Base-by-base conservation (phyloP, 177 flowering plant species). In the Vitis hybrid region DNA sequence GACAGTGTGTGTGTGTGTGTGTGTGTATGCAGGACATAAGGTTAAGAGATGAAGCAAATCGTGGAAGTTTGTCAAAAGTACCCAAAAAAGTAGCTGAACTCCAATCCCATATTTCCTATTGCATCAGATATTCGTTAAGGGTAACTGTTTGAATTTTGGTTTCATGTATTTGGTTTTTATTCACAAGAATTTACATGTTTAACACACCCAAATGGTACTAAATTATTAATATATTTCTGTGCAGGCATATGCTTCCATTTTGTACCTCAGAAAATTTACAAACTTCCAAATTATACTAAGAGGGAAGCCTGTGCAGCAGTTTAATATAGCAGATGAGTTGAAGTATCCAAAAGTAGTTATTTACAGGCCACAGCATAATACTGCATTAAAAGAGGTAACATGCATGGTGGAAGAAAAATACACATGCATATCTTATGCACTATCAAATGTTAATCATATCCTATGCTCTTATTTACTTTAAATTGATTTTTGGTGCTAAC, bases 191-290 rank as follows among this genome's bases (percentile, higher is more conserved):
- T 52, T 40, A 65, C 27, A 59, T 58, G 48, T 72, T 67, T 62
- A 10, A 19, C 50, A 60, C 70, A 51, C 57, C 60, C 15, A 60
- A 21, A 58, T 35, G 11, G 14, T 46, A 21, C 12, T 68, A 64
- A 52, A n/a, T 17, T 60, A 65, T 19, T 60, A 52, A 12, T 65
- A 56, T 56, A 19, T 65, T 49, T 60, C 52, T 60, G 7, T 74
- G 57, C 84, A 95, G 99, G 98, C 89, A 55, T 93, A 95, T 83
- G 87, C 85, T 61, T 95, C 99, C 1, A 79, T 93, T 49, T 79
- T 93, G 77, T 95, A 95, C 80, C 87, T 89, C 56, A 86, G 82
- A 77, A 88, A 82, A 70, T 91, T 95, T 63, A 70, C 79, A n/a
- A 83, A 93, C 69, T 95, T 93, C 77, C 66, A 71, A 6, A 91